A percentile compares a stretch with the other conserved stretches of the same genome.
Evolutionary conservation across 371 early-diverging fungal species (phyloP).

Genomic region (Batkoa obscura): DNA sequence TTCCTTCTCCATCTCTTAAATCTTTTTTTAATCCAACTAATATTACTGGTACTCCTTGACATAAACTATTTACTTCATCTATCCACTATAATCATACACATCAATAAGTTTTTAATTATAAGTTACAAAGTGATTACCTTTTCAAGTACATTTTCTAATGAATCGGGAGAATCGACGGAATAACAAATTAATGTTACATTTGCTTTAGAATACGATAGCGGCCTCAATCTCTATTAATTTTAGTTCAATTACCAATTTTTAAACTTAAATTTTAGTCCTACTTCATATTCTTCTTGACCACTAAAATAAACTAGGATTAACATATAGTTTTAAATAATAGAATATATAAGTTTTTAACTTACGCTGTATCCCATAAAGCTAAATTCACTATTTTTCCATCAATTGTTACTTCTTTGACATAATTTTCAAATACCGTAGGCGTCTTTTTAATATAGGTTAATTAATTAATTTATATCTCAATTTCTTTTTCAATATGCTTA

Average conservation of each 20-base stretch:
- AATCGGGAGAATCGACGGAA: slow-evolving; percentile 67
- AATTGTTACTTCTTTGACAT: slow-evolving; percentile 35
- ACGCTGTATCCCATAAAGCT: slow-evolving; percentile 56
- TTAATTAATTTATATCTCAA: neutral
- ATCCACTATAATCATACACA: slow-evolving; percentile 32
- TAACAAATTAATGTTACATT: slow-evolving; percentile 79
- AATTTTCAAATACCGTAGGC: slow-evolving; percentile 54
- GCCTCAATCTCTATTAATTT: slow-evolving; percentile 66
- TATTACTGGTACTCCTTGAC: slow-evolving; percentile 45
- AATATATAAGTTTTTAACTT: slow-evolving; percentile 5
- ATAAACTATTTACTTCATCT: slow-evolving; percentile 46
- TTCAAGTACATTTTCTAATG: slow-evolving; percentile 66
- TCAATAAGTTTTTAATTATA: neutral
- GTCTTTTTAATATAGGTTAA: slow-evolving; percentile 13
- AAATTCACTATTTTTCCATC: slow-evolving; percentile 35
- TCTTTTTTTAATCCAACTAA: slow-evolving; percentile 62
- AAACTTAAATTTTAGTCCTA: slow-evolving; percentile 4
- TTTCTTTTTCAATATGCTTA: neutral
- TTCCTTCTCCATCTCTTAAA: slow-evolving; percentile 29
- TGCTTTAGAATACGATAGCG: slow-evolving; percentile 78
- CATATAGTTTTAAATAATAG: no score
- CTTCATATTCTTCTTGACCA: slow-evolving; percentile 79
- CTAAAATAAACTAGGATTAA: slow-evolving; percentile 5
- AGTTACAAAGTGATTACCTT: slow-evolving; percentile 19
- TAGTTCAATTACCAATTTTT: neutral